A percentile compares a stretch with the other conserved stretches of the same genome.
Conservation (phyloP, 768 basidiomycete species). For the Amanita rubescens region DNA sequence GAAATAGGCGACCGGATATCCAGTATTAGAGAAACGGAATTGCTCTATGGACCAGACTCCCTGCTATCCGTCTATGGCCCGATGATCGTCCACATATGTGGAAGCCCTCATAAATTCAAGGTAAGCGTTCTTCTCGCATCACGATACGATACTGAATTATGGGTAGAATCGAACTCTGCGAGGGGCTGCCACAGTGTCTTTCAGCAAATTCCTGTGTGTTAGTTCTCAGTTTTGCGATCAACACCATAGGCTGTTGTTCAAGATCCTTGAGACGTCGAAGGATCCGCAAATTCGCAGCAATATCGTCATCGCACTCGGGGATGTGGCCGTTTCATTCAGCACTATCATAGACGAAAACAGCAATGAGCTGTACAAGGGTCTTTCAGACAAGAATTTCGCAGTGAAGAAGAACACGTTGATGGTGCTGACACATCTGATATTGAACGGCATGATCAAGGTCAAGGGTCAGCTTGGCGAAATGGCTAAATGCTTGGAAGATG, state of each 20-base stretch:
- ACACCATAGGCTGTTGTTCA: slow-evolving; percentile 84
- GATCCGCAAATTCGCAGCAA: slow-evolving; percentile 91
- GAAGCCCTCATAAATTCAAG: slow-evolving; percentile 87
- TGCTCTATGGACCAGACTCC: slow-evolving; percentile 78
- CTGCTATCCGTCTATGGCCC: slow-evolving; percentile 83
- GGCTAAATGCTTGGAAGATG: slow-evolving; percentile 98
- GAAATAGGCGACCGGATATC: slow-evolving; percentile 94
- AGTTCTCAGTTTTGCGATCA: slow-evolving; percentile 91
- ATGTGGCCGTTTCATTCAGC: slow-evolving; percentile 97
- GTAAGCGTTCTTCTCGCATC: slow-evolving; percentile 30
- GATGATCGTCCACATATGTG: slow-evolving; percentile 84
- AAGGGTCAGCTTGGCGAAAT: slow-evolving; percentile 99
- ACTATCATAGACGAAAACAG: slow-evolving; percentile 96
- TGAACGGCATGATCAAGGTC: slow-evolving; percentile 99
- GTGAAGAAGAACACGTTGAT: slow-evolving; percentile 99
- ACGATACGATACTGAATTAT: slow-evolving; percentile 4
- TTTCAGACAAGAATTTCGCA: slow-evolving; percentile 76
- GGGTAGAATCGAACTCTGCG: slow-evolving; percentile 77
- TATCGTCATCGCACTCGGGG: slow-evolving; percentile 95
- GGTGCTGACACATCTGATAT: slow-evolving; percentile 93
- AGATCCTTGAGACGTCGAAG: slow-evolving; percentile 85
- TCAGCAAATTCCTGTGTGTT: slow-evolving; percentile 96
- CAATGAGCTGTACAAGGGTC: slow-evolving; percentile 89
- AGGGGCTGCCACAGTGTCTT: slow-evolving; percentile 78
- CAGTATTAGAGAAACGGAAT: slow-evolving; percentile 75